Evolutionary conservation across 2,329 filamentous ascomycete genomes (phyloP), one percentile per base, ranked within the genome.

Genomic region (Phialophora tarda): DNA sequence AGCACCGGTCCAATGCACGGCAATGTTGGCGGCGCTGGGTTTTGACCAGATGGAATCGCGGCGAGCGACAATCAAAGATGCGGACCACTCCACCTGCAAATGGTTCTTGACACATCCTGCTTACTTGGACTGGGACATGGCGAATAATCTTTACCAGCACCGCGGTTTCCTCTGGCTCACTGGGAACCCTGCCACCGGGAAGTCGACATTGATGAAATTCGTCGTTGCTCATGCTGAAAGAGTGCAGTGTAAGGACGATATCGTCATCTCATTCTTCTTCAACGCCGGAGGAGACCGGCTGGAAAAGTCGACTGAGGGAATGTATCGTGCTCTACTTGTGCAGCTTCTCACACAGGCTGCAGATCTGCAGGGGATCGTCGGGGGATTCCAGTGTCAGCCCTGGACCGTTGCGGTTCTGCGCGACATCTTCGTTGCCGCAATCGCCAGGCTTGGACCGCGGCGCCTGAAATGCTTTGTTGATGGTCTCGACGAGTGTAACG

Each of bases 241-340:
- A 21, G 68, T 59, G 21, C 72, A 71, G 24, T 28, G 53, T 2
- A 65, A 71, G 10, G 11, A 38, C 34, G 64, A 66, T 0, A 44
- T 75, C 0, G 67, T 80, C 0, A 63, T 82, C 0, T 80, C 78
- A 0, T 84, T 83, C 71, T 85, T 84, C 75, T 85, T 85, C 75
- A 81, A 84, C 63, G 82, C 82, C 0, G 73, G 80, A 62, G 82
- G 82, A 0, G 73, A 75, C 0, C 32, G 73, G 3, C 71, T 83
- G 8, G 82, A 87, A 56, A 84, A 76, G 62, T 80, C 83, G 0
- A 75, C 78, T 0, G 28, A 74, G 0, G 85, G 85, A 0, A 78
- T 87, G 73, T 86, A 85, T 67, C 78, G 84, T 1, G 83, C 83
- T 0, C 62, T 87, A 0, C 62, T 87, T 0, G 66, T 75, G 1